Evolutionary conservation across 805 yeast genomes (phyloP).

Genomic region (Candida arabinofermentans): DNA sequence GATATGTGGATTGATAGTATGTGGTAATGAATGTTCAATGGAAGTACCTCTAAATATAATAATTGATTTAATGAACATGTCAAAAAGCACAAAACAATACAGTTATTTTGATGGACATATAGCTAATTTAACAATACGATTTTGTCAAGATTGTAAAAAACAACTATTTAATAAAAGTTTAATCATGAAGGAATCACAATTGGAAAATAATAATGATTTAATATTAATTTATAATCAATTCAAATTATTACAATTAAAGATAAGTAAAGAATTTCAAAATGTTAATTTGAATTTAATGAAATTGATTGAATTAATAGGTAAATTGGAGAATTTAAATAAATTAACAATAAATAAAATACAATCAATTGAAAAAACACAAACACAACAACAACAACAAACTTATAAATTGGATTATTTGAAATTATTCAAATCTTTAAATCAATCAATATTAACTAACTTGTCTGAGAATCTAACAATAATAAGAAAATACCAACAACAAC

Average conservation of each 20-base stretch:
- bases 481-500: conserved; percentile 49
- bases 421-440: conserved; percentile 51
- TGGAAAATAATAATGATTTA: conserved; percentile 30
- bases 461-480: conserved; percentile 65
- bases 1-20: conserved; percentile 77
- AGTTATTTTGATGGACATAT: no score
- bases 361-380: conserved; percentile 1
- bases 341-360: conserved; percentile 33
- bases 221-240: conserved; percentile 34
- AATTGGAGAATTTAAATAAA: conserved; percentile 48
- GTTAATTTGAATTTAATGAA: no score
- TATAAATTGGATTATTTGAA: conserved; percentile 36
- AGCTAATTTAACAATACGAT: no score
- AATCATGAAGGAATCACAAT: conserved; percentile 37
- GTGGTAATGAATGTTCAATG: conserved; percentile 80
- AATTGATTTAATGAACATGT: conserved; percentile 33
- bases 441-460: conserved; percentile 53
- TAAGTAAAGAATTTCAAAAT: conserved; percentile 16
- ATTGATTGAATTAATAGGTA: conserved; percentile 45
- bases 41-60: conserved; percentile 53
- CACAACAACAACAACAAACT: not conserved
- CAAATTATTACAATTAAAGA: conserved; percentile 18
- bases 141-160: conserved; percentile 70
- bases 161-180: conserved; percentile 54
- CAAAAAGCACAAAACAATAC: not conserved